Percentiles rank a stretch among this genome's conserved stretches.
Conservation (phyloP, 2,329 filamentous ascomycete genomes). For the Epichloe uncinata region DNA sequence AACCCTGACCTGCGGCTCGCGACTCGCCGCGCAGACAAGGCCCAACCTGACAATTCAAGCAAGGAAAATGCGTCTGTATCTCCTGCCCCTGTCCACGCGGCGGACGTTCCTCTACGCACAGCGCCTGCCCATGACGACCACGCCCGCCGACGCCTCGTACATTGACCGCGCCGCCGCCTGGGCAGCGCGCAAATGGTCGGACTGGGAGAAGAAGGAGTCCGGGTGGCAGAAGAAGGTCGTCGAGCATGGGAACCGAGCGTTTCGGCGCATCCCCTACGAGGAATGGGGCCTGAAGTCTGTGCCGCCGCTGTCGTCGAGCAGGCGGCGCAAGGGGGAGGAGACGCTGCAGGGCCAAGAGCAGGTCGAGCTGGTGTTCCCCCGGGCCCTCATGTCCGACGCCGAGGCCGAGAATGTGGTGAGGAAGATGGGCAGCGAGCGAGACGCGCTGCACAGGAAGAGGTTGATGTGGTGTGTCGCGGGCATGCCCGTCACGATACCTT, state of each 20-base stretch:
- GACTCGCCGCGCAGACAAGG: not conserved
- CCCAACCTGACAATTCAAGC: not conserved
- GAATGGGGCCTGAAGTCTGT: conserved; percentile 98
- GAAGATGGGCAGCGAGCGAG: conserved; percentile 64
- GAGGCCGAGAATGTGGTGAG: conserved; percentile 53
- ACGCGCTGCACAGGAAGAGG: conserved; percentile 60
- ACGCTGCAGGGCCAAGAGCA: conserved; percentile 46
- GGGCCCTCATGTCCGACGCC: conserved; percentile 49
- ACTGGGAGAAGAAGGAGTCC: conserved; percentile 71
- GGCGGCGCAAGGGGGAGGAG: conserved; percentile 52
- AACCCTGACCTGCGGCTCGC: too few species aligned
- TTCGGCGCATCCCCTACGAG: conserved; percentile 83
- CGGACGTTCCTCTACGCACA: conserved; percentile 89
- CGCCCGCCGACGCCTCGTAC: conserved; percentile 34
- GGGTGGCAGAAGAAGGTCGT: conserved; percentile 87
- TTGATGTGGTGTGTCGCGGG: conserved; percentile 70
- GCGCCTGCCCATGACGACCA: conserved; percentile 45
- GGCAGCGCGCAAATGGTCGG: conserved; percentile 65
- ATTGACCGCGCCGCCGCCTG: conserved; percentile 58
- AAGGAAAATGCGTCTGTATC: conserved; percentile 73
- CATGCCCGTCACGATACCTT: conserved; percentile 69
- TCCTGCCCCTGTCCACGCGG: conserved; percentile 83
- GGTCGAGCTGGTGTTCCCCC: conserved; percentile 70
- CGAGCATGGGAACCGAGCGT: conserved; percentile 69
- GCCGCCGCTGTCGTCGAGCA: conserved; percentile 62